Base-by-base conservation (phyloP, 305 asterid species). In the Fraxinus paxiana region DNA sequence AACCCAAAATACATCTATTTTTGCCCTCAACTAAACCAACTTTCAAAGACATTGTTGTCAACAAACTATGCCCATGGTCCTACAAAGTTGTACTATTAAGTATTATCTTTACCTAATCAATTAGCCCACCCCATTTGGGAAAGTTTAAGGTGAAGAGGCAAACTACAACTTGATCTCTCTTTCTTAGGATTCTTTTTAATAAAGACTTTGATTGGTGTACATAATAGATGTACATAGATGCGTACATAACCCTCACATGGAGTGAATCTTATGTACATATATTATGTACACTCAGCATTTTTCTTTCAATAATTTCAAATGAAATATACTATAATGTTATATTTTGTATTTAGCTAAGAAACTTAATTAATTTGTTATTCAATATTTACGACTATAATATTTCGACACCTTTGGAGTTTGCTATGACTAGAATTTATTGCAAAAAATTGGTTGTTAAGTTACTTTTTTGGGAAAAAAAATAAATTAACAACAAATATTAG, bases 101-200 rank as follows among this genome's bases (percentile, higher is more conserved):
- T 41, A 41, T 48, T 48, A 48, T 48, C 59, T 15, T 48, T 15
- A 48, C 59, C 59, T 48, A 48, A 48, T 48, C 59, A 48, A 48
- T 48, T 26, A 67, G 61, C 20, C 38, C 56, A 28, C 10, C 78
- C 71, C 33, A 18, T 43, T 71, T 78, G 76, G 79, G 82, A 83
- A 80, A 73, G 80, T 76, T 26, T 73, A 75, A 69, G 20, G 79
- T 4, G 80, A 59, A 43, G 84, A 85, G 82, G 87, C 86, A 82
- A 85, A 82, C 12, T 80, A 54, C 72, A 2, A 83, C 46, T 86
- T 35, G 80, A 82, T 33, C 84, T 81, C 85, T 82, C 72, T 51
- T 77, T 79, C 35, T 61, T 22, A 10, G 34, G 2, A 61, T 61
- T 63, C 2, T 5, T 54, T 54, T 9, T 9, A 54, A 54, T 51